These are phyloP conservation scores for Avena insularis DNA, from an alignment of 176 grass and related monocot genomes.

Conservation along the genomic window DNA sequence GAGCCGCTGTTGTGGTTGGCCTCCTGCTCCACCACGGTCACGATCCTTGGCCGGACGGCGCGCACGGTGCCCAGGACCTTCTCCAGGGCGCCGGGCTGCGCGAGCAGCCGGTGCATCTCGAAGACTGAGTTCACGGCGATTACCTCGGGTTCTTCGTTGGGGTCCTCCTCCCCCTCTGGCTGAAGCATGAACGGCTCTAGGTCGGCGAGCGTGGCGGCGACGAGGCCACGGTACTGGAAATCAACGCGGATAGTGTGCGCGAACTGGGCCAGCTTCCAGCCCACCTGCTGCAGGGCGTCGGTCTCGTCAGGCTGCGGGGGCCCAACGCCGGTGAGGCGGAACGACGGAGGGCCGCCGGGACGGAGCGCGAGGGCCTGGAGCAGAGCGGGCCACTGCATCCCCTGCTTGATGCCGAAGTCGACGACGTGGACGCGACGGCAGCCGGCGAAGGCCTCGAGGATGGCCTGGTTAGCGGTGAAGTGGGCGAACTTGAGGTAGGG, in stretches of 20 bases:
- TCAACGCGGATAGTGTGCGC: conserved; percentile 83
- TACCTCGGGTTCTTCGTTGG: conserved; percentile 67
- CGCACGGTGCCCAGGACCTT: conserved; percentile 78
- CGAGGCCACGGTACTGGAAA: conserved; percentile 86
- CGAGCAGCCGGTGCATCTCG: conserved; percentile 82
- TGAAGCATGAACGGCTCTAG: conserved; percentile 85
- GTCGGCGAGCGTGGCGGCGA: conserved; percentile 77
- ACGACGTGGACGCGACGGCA: conserved; percentile 91
- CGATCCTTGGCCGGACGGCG: conserved; percentile 76
- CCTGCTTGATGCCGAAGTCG: conserved; percentile 95
- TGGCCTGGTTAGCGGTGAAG: conserved; percentile 98
- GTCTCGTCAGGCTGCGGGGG: conserved; percentile 82
- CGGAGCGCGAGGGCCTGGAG: conserved; percentile 94
- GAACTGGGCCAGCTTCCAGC: conserved; percentile 83
- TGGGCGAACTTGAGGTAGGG: conserved; percentile 99
- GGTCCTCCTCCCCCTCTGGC: conserved; percentile 40
- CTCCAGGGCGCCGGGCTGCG: conserved; percentile 76
- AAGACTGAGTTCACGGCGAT: conserved; percentile 88
- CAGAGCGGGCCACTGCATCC: conserved; percentile 96
- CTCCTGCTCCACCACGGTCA: conserved; percentile 93
- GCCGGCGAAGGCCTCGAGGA: conserved; percentile 88
- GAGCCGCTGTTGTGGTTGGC: conserved; percentile 81
- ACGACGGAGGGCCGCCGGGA: conserved; percentile 72
- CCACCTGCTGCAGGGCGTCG: conserved; percentile 85
- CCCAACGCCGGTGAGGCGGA: conserved; percentile 86